These are phyloP conservation scores for Arbutus unedo DNA, from an alignment of 148 eudicot species.

Conservation along the genomic window DNA sequence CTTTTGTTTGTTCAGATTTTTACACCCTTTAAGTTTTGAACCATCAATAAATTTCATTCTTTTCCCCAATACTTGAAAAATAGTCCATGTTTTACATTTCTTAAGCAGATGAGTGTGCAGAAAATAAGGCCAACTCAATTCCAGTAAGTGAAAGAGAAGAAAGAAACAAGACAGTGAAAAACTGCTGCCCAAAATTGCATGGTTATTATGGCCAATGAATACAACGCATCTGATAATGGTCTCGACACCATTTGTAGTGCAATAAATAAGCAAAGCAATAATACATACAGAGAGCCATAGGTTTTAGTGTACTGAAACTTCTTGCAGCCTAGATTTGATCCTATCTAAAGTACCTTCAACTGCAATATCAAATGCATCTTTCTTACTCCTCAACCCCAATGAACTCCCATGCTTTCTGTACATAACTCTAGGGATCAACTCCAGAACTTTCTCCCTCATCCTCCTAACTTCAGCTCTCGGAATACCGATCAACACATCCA, in stretches of 20 bases:
- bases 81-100: not conserved
- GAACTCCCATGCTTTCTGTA: slow-evolving; percentile 93
- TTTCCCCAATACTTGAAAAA: not conserved
- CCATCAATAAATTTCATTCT: slow-evolving; percentile 19
- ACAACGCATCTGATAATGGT: not conserved
- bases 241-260: not conserved
- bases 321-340: slow-evolving; percentile 56
- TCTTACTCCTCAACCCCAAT: slow-evolving; percentile 67
- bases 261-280: not conserved
- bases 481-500: slow-evolving; percentile 68
- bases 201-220: not conserved
- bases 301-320: slow-evolving; percentile 19
- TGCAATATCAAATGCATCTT: slow-evolving; percentile 92
- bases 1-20: slow-evolving; percentile 11
- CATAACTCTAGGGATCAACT: slow-evolving; percentile 64
- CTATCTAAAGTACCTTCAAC: slow-evolving; percentile 69
- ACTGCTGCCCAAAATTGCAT: slow-evolving; percentile 10
- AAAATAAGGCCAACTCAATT: not conserved
- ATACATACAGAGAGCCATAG: not conserved
- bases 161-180: not conserved
- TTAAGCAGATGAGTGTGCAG: not conserved
- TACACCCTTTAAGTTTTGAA: not conserved
- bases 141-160: not conserved
- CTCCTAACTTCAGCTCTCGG: slow-evolving; percentile 66
- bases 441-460: slow-evolving; percentile 79